These are phyloP conservation scores for Tieghemiomyces parasiticus DNA, from an alignment of 192 early-diverging fungal species.

Conservation along the genomic window DNA sequence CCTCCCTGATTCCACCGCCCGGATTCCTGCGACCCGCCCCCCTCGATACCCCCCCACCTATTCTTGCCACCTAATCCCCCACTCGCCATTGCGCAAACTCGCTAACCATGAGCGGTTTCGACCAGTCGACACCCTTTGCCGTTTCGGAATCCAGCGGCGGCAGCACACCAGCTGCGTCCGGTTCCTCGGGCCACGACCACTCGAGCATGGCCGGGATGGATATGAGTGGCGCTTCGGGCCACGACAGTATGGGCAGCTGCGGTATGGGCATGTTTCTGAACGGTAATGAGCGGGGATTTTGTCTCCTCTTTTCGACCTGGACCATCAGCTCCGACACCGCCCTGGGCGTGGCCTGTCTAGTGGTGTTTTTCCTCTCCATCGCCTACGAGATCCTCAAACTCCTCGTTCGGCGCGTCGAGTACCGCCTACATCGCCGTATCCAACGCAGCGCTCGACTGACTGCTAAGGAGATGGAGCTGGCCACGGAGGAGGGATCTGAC, in stretches of 20 bases:
- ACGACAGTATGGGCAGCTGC: not conserved
- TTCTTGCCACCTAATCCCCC: too few relatives aligned
- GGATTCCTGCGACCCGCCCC: too few relatives aligned
- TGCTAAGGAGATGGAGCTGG: not conserved
- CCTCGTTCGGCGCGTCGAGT: not conserved
- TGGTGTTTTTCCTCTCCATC: not conserved
- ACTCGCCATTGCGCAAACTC: too few relatives aligned
- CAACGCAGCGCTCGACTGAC: not conserved
- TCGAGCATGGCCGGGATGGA: slow-evolving; percentile 3
- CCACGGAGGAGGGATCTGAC: not conserved
- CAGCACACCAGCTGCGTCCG: too few relatives aligned
- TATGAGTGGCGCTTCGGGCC: not conserved
- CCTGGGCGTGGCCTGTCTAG: slow-evolving; percentile 7
- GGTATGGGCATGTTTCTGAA: slow-evolving; percentile 11
- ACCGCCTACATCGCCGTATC: not conserved
- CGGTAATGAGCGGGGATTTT: slow-evolving; percentile 4
- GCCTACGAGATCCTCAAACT: slow-evolving; percentile 6
- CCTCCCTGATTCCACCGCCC: too few relatives aligned
- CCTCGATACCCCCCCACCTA: too few relatives aligned
- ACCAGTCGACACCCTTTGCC: too few relatives aligned
- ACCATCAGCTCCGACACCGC: slow-evolving; percentile 3
- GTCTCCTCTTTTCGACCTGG: slow-evolving; percentile 8
- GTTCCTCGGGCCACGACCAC: too few relatives aligned
- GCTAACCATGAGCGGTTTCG: slow-evolving; percentile 3
- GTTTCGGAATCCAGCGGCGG: too few relatives aligned